Evolutionary conservation across 768 basidiomycete genomes (phyloP).

Genomic region (Psilocybe cubensis): DNA sequence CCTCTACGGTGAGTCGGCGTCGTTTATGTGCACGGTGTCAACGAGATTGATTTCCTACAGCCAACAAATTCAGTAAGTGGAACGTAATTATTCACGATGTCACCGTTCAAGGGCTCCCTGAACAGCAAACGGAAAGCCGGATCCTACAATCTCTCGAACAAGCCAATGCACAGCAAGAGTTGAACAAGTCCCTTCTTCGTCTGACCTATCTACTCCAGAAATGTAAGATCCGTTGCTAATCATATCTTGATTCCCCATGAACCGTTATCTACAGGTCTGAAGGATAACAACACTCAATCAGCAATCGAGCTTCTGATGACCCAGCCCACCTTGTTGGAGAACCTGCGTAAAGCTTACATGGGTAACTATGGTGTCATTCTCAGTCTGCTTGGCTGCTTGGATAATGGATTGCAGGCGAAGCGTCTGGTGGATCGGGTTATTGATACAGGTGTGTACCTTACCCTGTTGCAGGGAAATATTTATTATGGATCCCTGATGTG

Average conservation of each 20-base stretch:
- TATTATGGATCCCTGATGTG: background rate
- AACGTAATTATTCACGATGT: background rate
- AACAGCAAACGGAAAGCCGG: constrained; percentile 56
- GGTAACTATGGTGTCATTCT: constrained; percentile 93
- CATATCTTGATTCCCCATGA: background rate
- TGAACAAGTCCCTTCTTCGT: constrained; percentile 73
- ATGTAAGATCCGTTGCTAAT: constrained; percentile 43
- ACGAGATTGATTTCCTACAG: constrained; percentile 3
- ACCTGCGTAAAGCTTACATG: constrained; percentile 85
- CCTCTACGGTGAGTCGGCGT: constrained; percentile 47
- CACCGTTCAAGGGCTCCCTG: background rate
- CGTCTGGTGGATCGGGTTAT: constrained; percentile 88
- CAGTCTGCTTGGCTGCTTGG: constrained; percentile 90
- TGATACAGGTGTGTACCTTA: constrained; percentile 57
- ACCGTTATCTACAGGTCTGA: constrained; percentile 51
- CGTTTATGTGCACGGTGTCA: background rate
- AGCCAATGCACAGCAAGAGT: constrained; percentile 79
- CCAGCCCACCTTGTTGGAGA: constrained; percentile 81
- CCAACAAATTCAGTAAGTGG: constrained; percentile 15
- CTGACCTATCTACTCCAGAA: constrained; percentile 83
- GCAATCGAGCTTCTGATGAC: constrained; percentile 85
- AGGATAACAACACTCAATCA: constrained; percentile 67
- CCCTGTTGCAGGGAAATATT: background rate
- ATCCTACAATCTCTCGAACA: constrained; percentile 72
- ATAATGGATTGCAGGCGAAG: constrained; percentile 86